phyloP scores from a whole-genome alignment of 768 basidiomycete genomes.

The Mrakia hoshinonis region DNA sequence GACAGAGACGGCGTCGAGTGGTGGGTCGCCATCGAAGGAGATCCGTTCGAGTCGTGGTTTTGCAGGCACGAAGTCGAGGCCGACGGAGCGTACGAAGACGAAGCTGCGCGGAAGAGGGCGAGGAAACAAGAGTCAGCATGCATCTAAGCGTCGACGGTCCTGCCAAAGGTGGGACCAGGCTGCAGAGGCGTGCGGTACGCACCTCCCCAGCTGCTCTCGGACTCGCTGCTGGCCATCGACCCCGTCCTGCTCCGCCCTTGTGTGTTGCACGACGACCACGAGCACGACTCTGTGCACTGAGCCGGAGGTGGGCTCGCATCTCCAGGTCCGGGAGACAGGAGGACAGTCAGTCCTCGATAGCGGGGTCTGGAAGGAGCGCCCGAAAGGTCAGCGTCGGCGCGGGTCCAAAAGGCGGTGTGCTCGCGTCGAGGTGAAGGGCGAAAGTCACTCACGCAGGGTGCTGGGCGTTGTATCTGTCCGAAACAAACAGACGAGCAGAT shows the following conservation, averaged over 20 bases:
- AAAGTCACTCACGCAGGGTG: too few species aligned
- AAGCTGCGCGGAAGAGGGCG: constrained; percentile 31
- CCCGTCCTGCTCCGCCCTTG: not conserved
- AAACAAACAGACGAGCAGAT: not conserved
- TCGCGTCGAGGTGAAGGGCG: not conserved
- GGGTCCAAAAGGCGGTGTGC: not conserved
- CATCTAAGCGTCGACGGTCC: not conserved
- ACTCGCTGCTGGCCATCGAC: constrained; percentile 7
- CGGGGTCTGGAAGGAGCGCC: not conserved
- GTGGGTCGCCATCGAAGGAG: constrained; percentile 33
- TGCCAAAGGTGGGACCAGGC: constrained; percentile 11
- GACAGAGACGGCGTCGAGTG: constrained; percentile 32
- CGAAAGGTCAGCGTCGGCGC: not conserved
- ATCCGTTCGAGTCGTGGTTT: constrained; percentile 23
- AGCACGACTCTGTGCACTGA: not conserved
- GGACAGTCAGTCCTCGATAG: constrained; percentile 24
- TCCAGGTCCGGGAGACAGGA: constrained; percentile 17
- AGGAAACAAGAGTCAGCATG: not conserved
- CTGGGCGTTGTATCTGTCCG: too few species aligned
- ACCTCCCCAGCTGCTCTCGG: constrained; percentile 30
- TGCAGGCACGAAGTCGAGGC: constrained; percentile 15
- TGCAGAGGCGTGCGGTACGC: constrained; percentile 41
- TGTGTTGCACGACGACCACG: not conserved
- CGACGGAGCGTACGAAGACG: constrained; percentile 34
- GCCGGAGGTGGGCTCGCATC: not conserved